phyloP scores from a whole-genome alignment of 2,329 filamentous ascomycete genomes.

The Sclerotiophoma versabilis region DNA sequence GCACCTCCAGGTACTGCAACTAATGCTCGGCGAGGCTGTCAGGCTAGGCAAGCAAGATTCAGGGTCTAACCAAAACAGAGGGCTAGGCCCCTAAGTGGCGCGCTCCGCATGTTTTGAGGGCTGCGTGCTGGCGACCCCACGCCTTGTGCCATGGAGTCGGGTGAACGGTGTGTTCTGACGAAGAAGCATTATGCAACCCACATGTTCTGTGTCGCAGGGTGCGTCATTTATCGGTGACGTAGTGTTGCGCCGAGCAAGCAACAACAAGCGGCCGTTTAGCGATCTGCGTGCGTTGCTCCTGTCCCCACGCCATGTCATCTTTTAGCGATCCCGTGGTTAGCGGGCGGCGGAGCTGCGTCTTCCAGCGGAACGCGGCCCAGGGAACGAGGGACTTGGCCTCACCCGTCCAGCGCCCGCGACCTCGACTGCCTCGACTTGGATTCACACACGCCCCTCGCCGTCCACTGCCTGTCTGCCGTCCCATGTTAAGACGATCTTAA shows the following conservation, averaged over 20 bases:
- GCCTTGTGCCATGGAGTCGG: slow-evolving; percentile 1
- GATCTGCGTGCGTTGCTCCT: slow-evolving; percentile 8
- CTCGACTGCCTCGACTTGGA: not conserved
- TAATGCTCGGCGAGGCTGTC: no score
- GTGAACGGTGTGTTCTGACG: not conserved
- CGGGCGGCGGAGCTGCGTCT: slow-evolving; percentile 10
- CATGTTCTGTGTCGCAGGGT: slow-evolving; percentile 7
- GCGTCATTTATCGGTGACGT: slow-evolving; percentile 13
- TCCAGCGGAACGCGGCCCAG: not conserved
- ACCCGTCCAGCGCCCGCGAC: slow-evolving; percentile 1
- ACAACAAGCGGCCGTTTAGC: slow-evolving; percentile 17
- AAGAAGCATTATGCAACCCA: slow-evolving; percentile 6
- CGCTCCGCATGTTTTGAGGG: not conserved
- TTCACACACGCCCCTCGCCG: not conserved
- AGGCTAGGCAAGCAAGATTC: slow-evolving; percentile 8
- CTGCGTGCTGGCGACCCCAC: not conserved
- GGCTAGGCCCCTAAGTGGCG: slow-evolving; percentile 4
- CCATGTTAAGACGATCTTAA: slow-evolving; percentile 31
- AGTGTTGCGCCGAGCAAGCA: slow-evolving; percentile 8
- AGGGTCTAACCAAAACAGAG: slow-evolving; percentile 4
- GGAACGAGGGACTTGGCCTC: slow-evolving; percentile 7
- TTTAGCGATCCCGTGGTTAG: slow-evolving; percentile 13
- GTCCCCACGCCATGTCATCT: slow-evolving; percentile 13
- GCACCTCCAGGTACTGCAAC: no score
- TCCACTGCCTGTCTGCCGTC: slow-evolving; percentile 11